A percentile compares a stretch with the other conserved stretches of the same genome.
phyloP scores from a whole-genome alignment of 345 rosid genomes.

The Moricandia moricandioides region DNA sequence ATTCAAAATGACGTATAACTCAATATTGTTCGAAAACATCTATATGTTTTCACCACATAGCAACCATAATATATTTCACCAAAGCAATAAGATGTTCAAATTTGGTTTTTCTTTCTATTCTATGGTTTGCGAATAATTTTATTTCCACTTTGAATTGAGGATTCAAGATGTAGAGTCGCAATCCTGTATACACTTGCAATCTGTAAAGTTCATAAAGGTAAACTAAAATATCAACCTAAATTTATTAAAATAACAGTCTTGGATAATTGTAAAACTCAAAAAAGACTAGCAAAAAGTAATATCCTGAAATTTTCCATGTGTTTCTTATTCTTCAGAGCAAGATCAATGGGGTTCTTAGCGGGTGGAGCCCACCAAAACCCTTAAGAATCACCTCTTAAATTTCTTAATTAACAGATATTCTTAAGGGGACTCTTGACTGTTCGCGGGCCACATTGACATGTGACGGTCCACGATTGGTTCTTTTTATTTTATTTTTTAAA shows the following conservation, averaged over 20 bases:
- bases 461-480: no score
- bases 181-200: not conserved
- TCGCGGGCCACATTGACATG: no score
- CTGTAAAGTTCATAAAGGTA: slow-evolving; percentile 2
- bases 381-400: no score
- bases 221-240: not conserved
- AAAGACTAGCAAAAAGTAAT: not conserved
- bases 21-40: not conserved
- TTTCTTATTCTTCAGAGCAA: not conserved
- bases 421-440: no score
- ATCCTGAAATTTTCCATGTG: not conserved
- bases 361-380: no score
- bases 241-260: not conserved
- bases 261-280: not conserved
- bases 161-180: not conserved
- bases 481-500: no score
- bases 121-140: not conserved
- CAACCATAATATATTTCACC: not conserved
- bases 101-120: no score
- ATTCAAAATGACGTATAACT: not conserved
- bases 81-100: not conserved
- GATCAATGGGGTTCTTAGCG: no score
- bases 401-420: no score
- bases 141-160: slow-evolving; percentile 8
- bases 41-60: not conserved